phyloP scores from a whole-genome alignment of 192 early-diverging fungal species.

The Rhizoclosmatium sp. region DNA sequence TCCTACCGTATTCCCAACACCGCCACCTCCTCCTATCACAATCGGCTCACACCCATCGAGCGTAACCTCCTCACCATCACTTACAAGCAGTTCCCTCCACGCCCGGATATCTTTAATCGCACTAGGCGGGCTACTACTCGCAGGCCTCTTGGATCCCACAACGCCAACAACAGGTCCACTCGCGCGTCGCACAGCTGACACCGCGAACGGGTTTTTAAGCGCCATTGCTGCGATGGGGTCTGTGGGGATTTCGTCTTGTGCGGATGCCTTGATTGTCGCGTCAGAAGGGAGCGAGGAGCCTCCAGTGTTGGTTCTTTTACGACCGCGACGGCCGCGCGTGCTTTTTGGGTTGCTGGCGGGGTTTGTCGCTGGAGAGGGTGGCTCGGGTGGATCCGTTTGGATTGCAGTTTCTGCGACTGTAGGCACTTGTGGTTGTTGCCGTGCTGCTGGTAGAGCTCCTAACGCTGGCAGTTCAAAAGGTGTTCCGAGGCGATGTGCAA shows the following conservation, averaged over 20 bases:
- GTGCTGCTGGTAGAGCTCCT: not conserved
- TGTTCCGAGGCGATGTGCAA: slow-evolving; percentile 13
- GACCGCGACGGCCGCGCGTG: too few relatives aligned
- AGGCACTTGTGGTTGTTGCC: not conserved
- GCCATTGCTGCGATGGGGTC: not conserved
- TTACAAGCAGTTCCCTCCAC: slow-evolving; percentile 21
- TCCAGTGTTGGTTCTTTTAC: too few relatives aligned
- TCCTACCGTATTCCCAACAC: not conserved
- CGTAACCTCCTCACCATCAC: slow-evolving; percentile 2
- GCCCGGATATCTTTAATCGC: slow-evolving; percentile 26
- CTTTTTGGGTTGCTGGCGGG: not conserved
- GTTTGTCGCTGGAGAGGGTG: not conserved
- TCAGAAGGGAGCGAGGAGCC: too few relatives aligned
- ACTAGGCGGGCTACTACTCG: slow-evolving; percentile 11
- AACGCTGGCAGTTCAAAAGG: not conserved
- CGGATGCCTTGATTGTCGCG: too few relatives aligned
- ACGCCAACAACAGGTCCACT: not conserved
- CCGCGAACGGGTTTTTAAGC: not conserved
- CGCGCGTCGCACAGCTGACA: not conserved
- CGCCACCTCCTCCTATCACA: not conserved
- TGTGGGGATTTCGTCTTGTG: not conserved
- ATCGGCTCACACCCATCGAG: slow-evolving; percentile 31
- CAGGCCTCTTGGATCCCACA: not conserved
- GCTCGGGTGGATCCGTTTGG: not conserved
- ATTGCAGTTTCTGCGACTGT: slow-evolving; percentile 16